Conservation (phyloP, 2,329 filamentous ascomycete genomes). For the Fusarium penzigii region DNA sequence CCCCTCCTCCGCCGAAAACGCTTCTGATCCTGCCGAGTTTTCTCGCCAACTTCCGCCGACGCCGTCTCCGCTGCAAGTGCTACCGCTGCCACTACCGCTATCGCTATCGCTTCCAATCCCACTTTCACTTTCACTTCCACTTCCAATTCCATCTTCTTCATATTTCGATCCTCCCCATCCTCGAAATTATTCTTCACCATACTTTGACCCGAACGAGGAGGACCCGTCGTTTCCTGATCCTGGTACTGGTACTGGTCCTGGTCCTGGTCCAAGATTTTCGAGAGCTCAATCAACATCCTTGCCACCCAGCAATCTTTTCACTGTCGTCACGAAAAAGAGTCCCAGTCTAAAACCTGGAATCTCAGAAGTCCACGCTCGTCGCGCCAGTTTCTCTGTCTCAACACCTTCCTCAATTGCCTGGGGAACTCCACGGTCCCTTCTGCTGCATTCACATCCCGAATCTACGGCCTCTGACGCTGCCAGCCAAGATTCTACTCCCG, state of each 20-base stretch:
- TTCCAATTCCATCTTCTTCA: too few species aligned
- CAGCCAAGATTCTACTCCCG: conserved; percentile 39
- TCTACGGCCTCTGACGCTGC: conserved; percentile 44
- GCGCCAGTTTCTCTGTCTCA: conserved; percentile 63
- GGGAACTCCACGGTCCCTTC: conserved; percentile 38
- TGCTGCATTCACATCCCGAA: conserved; percentile 44
- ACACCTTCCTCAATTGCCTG: conserved; percentile 46
- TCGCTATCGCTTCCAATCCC: not conserved
- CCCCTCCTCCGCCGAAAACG: not conserved
- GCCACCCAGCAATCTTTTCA: conserved; percentile 45
- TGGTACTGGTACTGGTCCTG: too few species aligned
- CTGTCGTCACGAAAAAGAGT: conserved; percentile 51
- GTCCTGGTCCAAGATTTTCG: conserved; percentile 11
- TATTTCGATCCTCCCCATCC: too few species aligned
- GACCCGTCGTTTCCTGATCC: not conserved
- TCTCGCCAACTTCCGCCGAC: not conserved
- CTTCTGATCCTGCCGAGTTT: not conserved
- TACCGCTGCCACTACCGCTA: not conserved
- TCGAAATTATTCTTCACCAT: too few species aligned
- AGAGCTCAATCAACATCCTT: conserved; percentile 30
- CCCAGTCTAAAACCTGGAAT: conserved; percentile 61
- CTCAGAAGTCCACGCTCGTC: conserved; percentile 57
- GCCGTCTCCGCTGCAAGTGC: too few species aligned
- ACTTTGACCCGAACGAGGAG: too few species aligned
- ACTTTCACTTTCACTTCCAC: conserved; percentile 1